These are phyloP conservation scores for Aspergillus bridgeri DNA, from an alignment of 495 filamentous ascomycete genomes.

Conservation along the genomic window DNA sequence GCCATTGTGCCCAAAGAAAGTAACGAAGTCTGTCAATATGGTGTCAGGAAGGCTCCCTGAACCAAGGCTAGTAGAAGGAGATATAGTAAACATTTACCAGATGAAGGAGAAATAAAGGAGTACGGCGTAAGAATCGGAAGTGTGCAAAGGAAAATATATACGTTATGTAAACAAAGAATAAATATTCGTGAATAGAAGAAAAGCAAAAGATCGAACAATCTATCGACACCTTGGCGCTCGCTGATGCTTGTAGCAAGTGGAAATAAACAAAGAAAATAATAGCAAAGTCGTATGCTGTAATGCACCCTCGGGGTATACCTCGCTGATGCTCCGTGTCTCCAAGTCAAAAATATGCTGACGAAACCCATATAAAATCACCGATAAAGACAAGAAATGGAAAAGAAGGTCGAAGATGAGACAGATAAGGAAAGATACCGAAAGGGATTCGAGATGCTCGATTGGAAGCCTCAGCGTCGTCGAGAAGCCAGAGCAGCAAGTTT, in stretches of 20 bases:
- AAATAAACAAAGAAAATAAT: constrained; percentile 8
- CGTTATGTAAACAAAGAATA: not conserved
- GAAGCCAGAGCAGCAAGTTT: constrained; percentile 47
- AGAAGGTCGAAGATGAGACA: constrained; percentile 1
- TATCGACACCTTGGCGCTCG: constrained; percentile 36
- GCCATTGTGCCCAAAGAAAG: too few species aligned
- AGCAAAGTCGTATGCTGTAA: constrained; percentile 19
- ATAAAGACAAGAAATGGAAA: constrained; percentile 16
- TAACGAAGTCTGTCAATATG: not conserved
- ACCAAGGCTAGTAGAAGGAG: too few species aligned
- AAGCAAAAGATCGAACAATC: constrained; percentile 23
- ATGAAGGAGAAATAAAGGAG: not conserved
- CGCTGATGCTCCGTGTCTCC: constrained; percentile 24
- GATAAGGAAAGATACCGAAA: not conserved
- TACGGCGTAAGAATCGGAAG: not conserved
- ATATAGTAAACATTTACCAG: not conserved
- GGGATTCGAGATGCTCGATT: not conserved
- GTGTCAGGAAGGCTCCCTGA: too few species aligned
- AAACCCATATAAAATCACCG: constrained; percentile 1
- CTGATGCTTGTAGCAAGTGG: constrained; percentile 29
- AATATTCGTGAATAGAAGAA: constrained; percentile 7
- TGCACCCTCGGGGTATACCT: constrained; percentile 28
- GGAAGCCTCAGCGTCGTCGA: constrained; percentile 26
- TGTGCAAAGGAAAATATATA: not conserved
- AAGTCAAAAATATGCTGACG: constrained; percentile 12